Base-by-base conservation (phyloP, 2,329 filamentous ascomycete genomes). In the Ceratocystis variospora region DNA sequence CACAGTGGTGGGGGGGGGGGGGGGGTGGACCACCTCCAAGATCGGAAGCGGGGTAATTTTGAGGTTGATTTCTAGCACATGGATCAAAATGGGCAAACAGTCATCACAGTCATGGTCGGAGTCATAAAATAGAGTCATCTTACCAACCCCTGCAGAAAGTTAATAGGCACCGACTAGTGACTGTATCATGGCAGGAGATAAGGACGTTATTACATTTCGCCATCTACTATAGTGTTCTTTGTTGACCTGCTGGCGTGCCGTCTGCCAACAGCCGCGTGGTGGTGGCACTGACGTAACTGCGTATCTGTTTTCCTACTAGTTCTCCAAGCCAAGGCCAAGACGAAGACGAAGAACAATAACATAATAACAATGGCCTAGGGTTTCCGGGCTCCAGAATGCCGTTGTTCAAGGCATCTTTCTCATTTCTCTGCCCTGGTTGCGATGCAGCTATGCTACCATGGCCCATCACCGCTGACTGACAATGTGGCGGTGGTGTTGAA, bases 1-100 rank as follows among this genome's bases (percentile, higher is more conserved):
- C 55, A 59, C 55, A 59, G 33, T 59, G 33, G 55, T 59, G n/a
- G n/a, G n/a, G n/a, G n/a, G n/a, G 55, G 55, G 28, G 55, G 10
- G 10, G 19, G 19, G 22, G 22, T 22, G 22, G 22, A 22, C 22
- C 22, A 3, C 25, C n/a, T n/a, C 22, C 6, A 33, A 59, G 28
- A 15, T n/a, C 33, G 17, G 55, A 25, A 33, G 55, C 55, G 55
- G 55, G 55, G 55, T 59, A 59, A 59, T 15, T 57, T 57, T 25
- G 12, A 22, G 25, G 53, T 25, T 25, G 48, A 25, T 25, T 8
- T 53, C 15, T 15, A 53, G 19, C n/a, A 31, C 55, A 33, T 17
- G 55, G 22, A 59, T 31, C 28, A 59, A 31, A 37, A n/a, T 15
- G 22, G 15, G 15, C 28, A 17, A 59, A 59, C 55, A 59, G 46